Conservation (phyloP, 1,284 basidiomycete genomes). For the Rhodotorula sp. region DNA sequence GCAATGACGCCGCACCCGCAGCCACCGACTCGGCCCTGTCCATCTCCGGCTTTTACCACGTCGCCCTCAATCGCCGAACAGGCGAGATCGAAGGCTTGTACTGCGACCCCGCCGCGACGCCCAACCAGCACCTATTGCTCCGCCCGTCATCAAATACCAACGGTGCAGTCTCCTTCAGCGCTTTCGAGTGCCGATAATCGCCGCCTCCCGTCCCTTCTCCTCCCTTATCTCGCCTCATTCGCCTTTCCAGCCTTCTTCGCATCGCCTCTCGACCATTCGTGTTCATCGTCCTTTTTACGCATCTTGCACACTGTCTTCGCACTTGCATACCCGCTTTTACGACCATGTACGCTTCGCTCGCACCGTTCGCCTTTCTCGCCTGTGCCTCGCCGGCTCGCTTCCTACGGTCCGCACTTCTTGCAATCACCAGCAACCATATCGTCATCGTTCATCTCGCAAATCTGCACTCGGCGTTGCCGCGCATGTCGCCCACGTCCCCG, state of each 20-base stretch:
- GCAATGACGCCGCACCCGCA: neutral
- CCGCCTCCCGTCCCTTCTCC: neutral
- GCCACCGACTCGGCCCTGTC: slow-evolving; percentile 25
- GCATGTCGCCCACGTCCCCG: too few relatives aligned
- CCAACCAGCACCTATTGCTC: slow-evolving; percentile 31
- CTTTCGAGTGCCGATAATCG: neutral
- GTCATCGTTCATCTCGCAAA: neutral
- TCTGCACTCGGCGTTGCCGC: neutral
- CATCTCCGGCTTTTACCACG: slow-evolving; percentile 35
- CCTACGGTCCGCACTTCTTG: neutral
- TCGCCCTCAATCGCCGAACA: slow-evolving; percentile 25
- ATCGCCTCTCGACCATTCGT: neutral
- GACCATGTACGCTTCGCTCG: neutral
- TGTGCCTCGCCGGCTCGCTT: neutral
- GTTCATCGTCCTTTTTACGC: neutral
- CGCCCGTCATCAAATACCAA: slow-evolving; percentile 1
- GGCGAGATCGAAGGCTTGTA: slow-evolving; percentile 38
- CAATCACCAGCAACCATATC: neutral
- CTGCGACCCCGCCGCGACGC: slow-evolving; percentile 29
- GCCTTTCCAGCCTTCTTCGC: neutral
- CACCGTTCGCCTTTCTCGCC: neutral
- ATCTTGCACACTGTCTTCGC: neutral
- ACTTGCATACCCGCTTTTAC: neutral
- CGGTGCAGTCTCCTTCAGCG: slow-evolving; percentile 4
- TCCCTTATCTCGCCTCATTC: neutral